phyloP scores from a whole-genome alignment of 441 rosid species.

The Gossypium gossypioides region DNA sequence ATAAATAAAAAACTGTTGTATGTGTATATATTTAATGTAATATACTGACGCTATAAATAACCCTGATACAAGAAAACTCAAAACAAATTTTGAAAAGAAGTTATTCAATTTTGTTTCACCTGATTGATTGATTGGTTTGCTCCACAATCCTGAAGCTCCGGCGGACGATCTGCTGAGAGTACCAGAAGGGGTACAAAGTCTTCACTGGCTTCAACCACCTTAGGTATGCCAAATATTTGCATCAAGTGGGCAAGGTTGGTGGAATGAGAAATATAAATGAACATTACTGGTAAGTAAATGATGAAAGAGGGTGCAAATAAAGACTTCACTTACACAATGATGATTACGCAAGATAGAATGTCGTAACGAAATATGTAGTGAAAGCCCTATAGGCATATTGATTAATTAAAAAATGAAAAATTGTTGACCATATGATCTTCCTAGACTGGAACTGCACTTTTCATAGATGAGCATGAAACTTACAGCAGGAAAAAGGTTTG shows the following conservation, averaged over 20 bases:
- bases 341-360: background rate
- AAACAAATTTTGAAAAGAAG: conserved; percentile 3
- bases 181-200: conserved; percentile 81
- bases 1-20: background rate
- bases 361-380: background rate
- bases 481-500: conserved; percentile 97
- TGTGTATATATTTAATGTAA: background rate
- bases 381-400: conserved; percentile 11
- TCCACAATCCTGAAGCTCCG: conserved; percentile 83
- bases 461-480: conserved; percentile 26
- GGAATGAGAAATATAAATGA: background rate
- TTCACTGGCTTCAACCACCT: conserved; percentile 99
- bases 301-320: background rate
- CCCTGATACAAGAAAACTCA: background rate
- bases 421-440: background rate
- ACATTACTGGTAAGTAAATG: background rate
- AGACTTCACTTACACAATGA: background rate
- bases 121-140: conserved; percentile 96
- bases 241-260: background rate
- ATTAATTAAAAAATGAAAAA: conserved; percentile 11
- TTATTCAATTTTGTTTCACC: conserved; percentile 33
- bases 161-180: conserved; percentile 97
- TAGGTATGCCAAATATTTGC: conserved; percentile 2
- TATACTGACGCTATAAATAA: background rate
- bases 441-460: background rate